Base-by-base conservation (phyloP, 805 yeast genomes). In the Suhomyces canberraensis region DNA sequence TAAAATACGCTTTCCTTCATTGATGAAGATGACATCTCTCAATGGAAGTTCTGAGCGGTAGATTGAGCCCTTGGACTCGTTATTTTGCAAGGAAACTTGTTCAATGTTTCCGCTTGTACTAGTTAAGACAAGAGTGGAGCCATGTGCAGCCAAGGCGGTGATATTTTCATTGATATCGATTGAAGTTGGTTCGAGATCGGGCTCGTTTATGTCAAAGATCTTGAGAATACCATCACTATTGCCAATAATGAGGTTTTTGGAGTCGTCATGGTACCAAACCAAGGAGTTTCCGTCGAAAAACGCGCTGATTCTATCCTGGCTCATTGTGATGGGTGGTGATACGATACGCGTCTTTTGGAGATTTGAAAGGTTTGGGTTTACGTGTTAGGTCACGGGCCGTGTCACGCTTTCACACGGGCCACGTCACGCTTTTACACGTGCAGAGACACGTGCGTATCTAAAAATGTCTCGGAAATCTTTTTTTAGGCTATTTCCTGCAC, bases 161-260 rank as follows among this genome's bases (percentile, higher is more conserved):
- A 76, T 48, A 33, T 69, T 66, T 16, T 71, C 74, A 8, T 66
- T 45, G 4, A 72, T 68, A 45, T 81, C 84, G 7, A 79, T 45
- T 5, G 81, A 70, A 18, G 66, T 75, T 3, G 88, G 87, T 52
- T 81, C 87, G 35, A 73, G 66, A 31, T 78, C 78, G 1, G 76
- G 71, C 17, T 69, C 66, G 30, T 61, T 53, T 11, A 68, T 44
- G 37, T 71, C 63, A 45, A 79, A 69, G 13, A 77, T 63, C 52
- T 79, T 81, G 25, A 73, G 55, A 16, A 79, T 52, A 1, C 84
- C 81, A 20, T 63, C 67, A 43, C 75, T 69, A 41, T 76, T 78
- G n/a, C 76, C 78, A 3, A 72, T 77, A 22, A 70, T 60, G 3
- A 79, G 51, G n/a, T 46, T 48, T 47, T 63, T 36, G 51, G 54